Evolutionary conservation across 371 early-diverging fungal species (phyloP), one percentile per base, ranked within the genome.

Genomic region (Umbelopsis sp.): DNA sequence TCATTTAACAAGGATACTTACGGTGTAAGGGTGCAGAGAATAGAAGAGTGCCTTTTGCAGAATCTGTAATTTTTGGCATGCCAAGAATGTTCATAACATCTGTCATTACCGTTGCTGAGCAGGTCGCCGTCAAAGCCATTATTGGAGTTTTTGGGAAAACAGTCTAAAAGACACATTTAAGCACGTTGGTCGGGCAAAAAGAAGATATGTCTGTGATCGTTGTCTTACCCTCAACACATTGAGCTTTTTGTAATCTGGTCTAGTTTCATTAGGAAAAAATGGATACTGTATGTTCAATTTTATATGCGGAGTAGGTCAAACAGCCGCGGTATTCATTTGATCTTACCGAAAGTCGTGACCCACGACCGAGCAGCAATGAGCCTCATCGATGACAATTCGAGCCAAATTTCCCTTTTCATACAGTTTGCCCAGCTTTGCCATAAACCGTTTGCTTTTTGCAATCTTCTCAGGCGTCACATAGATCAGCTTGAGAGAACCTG

Each of bases 401-500:
- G 76, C 73, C 32, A 93, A 78, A 44, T 74, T 69, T 9, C 88
- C 87, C 10, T 71, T 74, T 38, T 81, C 80, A 62, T 92, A 87
- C 0, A 93, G 83, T 67, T 87, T 86, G 45, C 87, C 85, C 0
- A 94, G 75, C 37, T 83, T 79, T n/a, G 76, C 81, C 80, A 91
- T 82, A 53, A 96, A 90, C 37, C 84, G 77, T 65, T 89, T 91
- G 44, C 87, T 89, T 53, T 93, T 89, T 37, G 86, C 89, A 57
- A 97, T 82, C 72, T 91, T 90, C 72, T 97, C 97, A 0, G 97
- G 97, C n/a, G 97, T 96, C 9, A 96, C 91, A 77, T 95, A 97
- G 14, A 95, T 82, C 44, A 97, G 68, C 24, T 80, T 81, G 22
- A 87, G 75, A 4, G 68, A 53, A 6, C 72, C 71, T 8, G 69